Conservation (phyloP, 1,284 basidiomycete species). For the Tilletia horrida region DNA sequence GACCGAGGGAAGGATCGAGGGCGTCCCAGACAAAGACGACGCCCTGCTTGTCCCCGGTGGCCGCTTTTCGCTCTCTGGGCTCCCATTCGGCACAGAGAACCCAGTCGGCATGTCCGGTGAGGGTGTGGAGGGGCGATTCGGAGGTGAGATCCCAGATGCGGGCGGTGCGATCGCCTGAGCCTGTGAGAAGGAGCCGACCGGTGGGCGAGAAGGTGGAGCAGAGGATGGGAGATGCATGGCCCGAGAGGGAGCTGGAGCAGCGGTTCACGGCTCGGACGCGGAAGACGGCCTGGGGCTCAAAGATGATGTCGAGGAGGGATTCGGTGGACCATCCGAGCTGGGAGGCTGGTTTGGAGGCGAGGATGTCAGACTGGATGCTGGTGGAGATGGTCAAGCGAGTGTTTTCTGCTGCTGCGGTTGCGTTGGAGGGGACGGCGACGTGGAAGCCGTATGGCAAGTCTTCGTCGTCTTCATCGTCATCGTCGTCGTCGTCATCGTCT, state of each 20-base stretch:
- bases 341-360: constrained; percentile 37
- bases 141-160: constrained; percentile 91
- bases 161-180: constrained; percentile 88
- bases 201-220: constrained; percentile 95
- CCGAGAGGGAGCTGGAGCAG: constrained; percentile 85
- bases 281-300: constrained; percentile 84
- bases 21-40: constrained; percentile 52
- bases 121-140: constrained; percentile 82
- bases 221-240: constrained; percentile 87
- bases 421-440: constrained; percentile 29
- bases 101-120: constrained; percentile 89
- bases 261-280: constrained; percentile 86
- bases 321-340: constrained; percentile 49
- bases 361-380: constrained; percentile 43
- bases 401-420: background rate
- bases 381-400: constrained; percentile 43
- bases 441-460: constrained; percentile 53
- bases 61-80: constrained; percentile 79
- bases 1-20: constrained; percentile 32
- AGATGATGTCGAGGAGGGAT: constrained; percentile 50
- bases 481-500: constrained; percentile 39
- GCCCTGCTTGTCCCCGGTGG: constrained; percentile 63
- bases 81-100: constrained; percentile 98
- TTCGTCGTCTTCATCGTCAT: constrained; percentile 53
- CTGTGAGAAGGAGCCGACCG: constrained; percentile 83